Percentiles rank a stretch among this genome's conserved stretches.
Conservation (phyloP, 805 yeast genomes). For the Ogataea glucozyma region DNA sequence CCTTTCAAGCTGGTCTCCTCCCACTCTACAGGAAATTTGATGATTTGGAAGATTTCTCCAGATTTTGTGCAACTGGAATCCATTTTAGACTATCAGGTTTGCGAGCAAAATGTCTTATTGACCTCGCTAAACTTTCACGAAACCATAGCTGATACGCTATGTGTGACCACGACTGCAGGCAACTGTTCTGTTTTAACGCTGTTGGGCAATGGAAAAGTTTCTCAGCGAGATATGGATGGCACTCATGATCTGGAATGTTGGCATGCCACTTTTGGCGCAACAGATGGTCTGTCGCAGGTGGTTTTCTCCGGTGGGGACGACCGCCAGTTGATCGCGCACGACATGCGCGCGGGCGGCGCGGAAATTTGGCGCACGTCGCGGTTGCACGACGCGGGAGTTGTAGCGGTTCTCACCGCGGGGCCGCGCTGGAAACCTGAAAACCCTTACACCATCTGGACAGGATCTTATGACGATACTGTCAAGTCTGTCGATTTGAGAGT, state of each 20-base stretch:
- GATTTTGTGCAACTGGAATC: conserved; percentile 23
- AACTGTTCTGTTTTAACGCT: conserved; percentile 47
- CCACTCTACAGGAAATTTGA: conserved; percentile 79
- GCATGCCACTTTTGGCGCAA: conserved; percentile 74
- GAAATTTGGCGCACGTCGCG: conserved; percentile 43
- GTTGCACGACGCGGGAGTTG: conserved; percentile 89
- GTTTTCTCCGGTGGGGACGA: conserved; percentile 93
- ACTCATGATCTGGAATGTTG: conserved; percentile 81
- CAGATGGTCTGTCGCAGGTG: conserved; percentile 52
- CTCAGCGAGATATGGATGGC: conserved; percentile 32
- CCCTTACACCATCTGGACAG: conserved; percentile 69
- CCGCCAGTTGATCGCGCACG: conserved; percentile 71
- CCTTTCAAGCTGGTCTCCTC: conserved; percentile 51
- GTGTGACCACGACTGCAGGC: conserved; percentile 73
- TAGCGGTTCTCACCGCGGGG: conserved; percentile 64
- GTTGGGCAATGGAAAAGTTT: conserved; percentile 13
- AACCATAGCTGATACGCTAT: conserved; percentile 35
- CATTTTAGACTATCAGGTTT: conserved; percentile 43
- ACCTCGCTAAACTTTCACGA: conserved; percentile 68
- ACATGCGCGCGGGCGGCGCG: conserved; percentile 45
- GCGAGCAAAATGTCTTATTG: conserved; percentile 50
- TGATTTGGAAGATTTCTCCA: conserved; percentile 54
- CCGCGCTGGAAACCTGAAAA: conserved; percentile 42
- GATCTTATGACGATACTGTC: conserved; percentile 86
- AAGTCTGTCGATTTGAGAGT: conserved; percentile 69